A percentile compares a stretch with the other conserved stretches of the same genome.
Conservation (phyloP, 2,329 filamentous ascomycete species). For the Aureobasidium sp. region DNA sequence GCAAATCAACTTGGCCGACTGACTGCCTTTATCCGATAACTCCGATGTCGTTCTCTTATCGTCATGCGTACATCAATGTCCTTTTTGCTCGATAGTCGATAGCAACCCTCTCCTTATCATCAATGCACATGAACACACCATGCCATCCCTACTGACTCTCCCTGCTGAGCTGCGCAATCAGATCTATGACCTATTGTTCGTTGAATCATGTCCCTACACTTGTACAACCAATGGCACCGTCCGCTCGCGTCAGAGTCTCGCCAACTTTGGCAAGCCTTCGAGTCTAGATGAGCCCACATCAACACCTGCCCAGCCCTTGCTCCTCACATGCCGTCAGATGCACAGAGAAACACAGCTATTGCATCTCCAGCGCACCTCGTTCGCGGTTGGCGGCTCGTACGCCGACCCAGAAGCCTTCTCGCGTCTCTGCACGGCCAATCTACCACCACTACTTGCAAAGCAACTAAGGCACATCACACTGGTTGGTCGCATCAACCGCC, state of each 20-base stretch:
- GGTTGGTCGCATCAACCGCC: conserved; percentile 25
- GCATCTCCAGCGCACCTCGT: conserved; percentile 25
- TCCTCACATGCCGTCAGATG: conserved; percentile 16
- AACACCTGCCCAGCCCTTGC: background rate
- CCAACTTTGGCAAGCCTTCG: conserved; percentile 2
- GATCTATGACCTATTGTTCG: conserved; percentile 18
- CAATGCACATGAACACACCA: background rate
- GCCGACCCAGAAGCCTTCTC: conserved; percentile 26
- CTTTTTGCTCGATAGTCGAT: background rate
- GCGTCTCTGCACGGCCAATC: conserved; percentile 21
- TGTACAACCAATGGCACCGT: background rate
- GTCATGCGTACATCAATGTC: conserved; percentile 11
- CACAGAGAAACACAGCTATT: conserved; percentile 21
- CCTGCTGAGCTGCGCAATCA: conserved; percentile 18
- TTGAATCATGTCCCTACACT: conserved; percentile 6
- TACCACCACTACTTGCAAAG: conserved; percentile 19
- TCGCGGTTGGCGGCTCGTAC: conserved; percentile 23
- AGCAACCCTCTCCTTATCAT: background rate
- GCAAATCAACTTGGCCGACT: background rate
- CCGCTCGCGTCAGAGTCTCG: background rate
- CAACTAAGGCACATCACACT: conserved; percentile 29
- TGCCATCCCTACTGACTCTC: conserved; percentile 15
- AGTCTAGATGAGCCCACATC: background rate
- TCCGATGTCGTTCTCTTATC: conserved; percentile 8
- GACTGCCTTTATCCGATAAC: background rate